Conservation (phyloP, 2,329 filamentous ascomycete genomes). For the Hyphodiscus sp. region DNA sequence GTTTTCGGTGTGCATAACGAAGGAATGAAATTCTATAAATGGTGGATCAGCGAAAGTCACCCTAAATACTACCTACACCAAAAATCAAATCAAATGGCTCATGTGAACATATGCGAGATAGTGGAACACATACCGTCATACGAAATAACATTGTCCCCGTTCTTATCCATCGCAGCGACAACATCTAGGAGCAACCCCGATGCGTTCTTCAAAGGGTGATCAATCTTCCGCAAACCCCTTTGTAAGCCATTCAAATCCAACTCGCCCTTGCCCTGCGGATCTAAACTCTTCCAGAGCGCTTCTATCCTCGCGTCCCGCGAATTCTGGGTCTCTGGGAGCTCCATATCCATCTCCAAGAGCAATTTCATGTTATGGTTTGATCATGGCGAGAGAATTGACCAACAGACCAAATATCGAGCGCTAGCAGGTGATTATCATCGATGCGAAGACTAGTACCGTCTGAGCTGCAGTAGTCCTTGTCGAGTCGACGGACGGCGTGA, state of each 20-base stretch:
- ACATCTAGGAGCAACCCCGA: slow-evolving; percentile 77
- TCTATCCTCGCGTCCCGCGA: slow-evolving; percentile 76
- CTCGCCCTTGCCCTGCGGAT: slow-evolving; percentile 68
- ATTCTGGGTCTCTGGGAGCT: slow-evolving; percentile 70
- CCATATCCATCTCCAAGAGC: slow-evolving; percentile 31
- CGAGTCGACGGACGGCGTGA: too few species aligned
- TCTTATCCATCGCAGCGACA: slow-evolving; percentile 75
- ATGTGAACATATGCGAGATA: background rate
- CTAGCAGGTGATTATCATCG: slow-evolving; percentile 17
- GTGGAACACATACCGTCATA: slow-evolving; percentile 62
- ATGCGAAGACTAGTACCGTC: background rate
- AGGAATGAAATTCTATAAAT: slow-evolving; percentile 72
- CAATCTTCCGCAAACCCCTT: slow-evolving; percentile 78
- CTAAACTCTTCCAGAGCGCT: slow-evolving; percentile 76
- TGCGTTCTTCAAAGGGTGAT: slow-evolving; percentile 93
- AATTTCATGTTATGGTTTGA: slow-evolving; percentile 15
- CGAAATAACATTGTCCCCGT: slow-evolving; percentile 83
- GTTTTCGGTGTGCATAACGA: slow-evolving; percentile 80
- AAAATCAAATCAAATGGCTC: background rate
- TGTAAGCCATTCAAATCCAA: slow-evolving; percentile 80
- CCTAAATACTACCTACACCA: background rate
- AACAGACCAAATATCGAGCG: slow-evolving; percentile 8
- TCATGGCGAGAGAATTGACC: slow-evolving; percentile 17
- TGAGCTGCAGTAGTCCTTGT: too few species aligned
- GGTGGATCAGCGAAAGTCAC: slow-evolving; percentile 1